Evolutionary conservation across 352 stramenopile genomes (phyloP).

Genomic region (Globisporangium acanthophoron): DNA sequence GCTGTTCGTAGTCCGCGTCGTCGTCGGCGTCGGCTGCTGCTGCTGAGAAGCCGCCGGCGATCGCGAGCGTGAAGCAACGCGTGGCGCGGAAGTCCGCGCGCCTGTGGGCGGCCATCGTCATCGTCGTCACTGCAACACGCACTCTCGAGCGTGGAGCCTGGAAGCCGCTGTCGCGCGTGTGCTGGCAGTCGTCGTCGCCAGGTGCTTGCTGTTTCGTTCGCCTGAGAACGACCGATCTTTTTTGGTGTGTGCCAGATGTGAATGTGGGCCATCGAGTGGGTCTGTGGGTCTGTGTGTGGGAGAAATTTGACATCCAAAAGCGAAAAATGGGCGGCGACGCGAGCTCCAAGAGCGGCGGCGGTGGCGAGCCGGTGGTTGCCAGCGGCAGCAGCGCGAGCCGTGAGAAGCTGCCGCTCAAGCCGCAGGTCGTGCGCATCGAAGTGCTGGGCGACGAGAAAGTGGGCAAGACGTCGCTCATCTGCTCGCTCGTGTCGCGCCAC

Average conservation of each 20-base stretch:
- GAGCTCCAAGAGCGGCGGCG: constrained; percentile 21
- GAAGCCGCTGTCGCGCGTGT: background rate
- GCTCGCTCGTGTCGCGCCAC: constrained; percentile 83
- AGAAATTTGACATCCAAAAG: background rate
- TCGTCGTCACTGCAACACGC: background rate
- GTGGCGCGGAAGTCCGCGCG: constrained; percentile 12
- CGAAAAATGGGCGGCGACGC: constrained; percentile 7
- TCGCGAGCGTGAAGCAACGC: constrained; percentile 10
- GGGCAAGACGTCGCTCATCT: constrained; percentile 90
- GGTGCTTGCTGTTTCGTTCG: background rate
- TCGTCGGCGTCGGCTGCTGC: background rate
- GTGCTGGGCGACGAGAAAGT: constrained; percentile 88
- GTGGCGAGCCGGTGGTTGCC: constrained; percentile 3
- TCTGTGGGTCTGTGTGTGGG: background rate
- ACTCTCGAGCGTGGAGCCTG: background rate
- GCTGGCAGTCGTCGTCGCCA: background rate
- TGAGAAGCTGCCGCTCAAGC: constrained; percentile 59
- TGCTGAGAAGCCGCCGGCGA: background rate
- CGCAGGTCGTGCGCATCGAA: constrained; percentile 84
- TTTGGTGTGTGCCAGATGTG: background rate
- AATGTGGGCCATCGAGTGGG: background rate
- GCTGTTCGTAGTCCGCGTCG: background rate
- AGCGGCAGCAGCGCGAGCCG: constrained; percentile 6
- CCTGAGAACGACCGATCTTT: constrained; percentile 1
- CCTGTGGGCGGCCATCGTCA: background rate